These are phyloP conservation scores for Amphibolis antarctica DNA, from an alignment of 106 monocot species.

Conservation along the genomic window DNA sequence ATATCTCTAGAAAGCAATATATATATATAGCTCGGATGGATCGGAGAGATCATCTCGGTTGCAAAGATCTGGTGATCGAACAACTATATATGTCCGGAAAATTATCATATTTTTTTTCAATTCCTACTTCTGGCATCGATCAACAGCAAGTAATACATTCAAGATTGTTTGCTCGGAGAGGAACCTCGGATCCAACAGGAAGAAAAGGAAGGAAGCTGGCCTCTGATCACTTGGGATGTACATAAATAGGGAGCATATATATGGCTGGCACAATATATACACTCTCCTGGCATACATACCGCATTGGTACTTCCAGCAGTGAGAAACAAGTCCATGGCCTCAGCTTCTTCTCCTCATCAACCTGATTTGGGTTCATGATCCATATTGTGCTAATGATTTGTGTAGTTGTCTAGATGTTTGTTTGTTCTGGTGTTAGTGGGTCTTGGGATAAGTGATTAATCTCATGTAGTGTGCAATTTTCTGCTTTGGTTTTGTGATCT, in stretches of 20 bases:
- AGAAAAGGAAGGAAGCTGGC: neutral
- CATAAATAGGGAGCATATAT: neutral
- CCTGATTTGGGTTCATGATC: neutral
- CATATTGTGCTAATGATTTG: neutral
- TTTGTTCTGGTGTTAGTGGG: neutral
- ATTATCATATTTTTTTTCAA: slow-evolving; percentile 9
- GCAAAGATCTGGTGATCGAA: slow-evolving; percentile 25
- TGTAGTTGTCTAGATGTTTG: neutral
- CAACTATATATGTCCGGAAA: slow-evolving; percentile 1
- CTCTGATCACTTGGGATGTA: neutral
- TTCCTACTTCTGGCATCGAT: slow-evolving; percentile 5
- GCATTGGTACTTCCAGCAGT: too few relatives aligned
- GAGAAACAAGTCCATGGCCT: neutral
- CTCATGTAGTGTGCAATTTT: neutral
- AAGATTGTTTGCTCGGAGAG: slow-evolving; percentile 34
- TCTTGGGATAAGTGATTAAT: neutral
- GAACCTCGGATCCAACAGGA: slow-evolving; percentile 36
- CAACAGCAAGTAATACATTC: neutral
- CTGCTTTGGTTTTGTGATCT: neutral
- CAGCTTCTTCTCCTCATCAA: neutral
- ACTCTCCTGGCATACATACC: neutral
- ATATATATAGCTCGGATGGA: slow-evolving; percentile 11
- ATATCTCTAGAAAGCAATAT: neutral
- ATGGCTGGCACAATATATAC: neutral
- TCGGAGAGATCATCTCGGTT: slow-evolving; percentile 40